A percentile compares a stretch with the other conserved stretches of the same genome.
Conservation (phyloP, 179 eudicot species). For the Amaranthus tricolor region DNA sequence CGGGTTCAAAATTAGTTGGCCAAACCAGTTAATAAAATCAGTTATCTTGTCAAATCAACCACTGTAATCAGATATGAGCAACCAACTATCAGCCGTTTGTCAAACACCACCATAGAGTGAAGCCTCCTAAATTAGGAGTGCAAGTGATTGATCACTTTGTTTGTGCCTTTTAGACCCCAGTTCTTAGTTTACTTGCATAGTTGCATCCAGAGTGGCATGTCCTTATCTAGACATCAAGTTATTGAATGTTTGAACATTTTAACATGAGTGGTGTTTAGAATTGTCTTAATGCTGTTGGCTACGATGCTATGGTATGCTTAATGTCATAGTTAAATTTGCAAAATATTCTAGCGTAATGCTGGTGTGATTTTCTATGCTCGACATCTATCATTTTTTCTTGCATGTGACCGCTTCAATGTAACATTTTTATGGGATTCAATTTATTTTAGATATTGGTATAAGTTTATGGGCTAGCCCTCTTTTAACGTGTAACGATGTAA, state of each 20-base stretch:
- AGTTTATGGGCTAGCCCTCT: not conserved
- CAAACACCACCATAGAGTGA: no score
- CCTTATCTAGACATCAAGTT: not conserved
- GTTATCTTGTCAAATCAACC: no score
- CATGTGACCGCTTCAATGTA: not conserved
- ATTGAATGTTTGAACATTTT: not conserved
- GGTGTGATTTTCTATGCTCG: not conserved
- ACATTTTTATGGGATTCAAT: not conserved
- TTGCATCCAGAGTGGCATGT: not conserved
- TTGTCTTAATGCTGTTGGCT: not conserved
- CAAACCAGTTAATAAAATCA: no score
- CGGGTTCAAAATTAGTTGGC: no score
- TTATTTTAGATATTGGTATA: no score
- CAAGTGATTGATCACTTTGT: no score
- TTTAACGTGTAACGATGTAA: not conserved
- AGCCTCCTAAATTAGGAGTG: no score
- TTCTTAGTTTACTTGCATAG: no score
- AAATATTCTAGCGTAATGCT: not conserved
- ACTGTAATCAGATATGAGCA: no score
- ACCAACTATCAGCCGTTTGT: no score
- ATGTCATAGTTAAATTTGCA: conserved; percentile 1
- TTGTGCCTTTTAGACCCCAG: no score
- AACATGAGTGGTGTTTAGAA: not conserved
- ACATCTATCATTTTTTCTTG: not conserved
- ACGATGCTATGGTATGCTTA: not conserved